Base-by-base conservation (phyloP, 2,329 filamentous ascomycete species). In the Clonostachys rhizophaga region DNA sequence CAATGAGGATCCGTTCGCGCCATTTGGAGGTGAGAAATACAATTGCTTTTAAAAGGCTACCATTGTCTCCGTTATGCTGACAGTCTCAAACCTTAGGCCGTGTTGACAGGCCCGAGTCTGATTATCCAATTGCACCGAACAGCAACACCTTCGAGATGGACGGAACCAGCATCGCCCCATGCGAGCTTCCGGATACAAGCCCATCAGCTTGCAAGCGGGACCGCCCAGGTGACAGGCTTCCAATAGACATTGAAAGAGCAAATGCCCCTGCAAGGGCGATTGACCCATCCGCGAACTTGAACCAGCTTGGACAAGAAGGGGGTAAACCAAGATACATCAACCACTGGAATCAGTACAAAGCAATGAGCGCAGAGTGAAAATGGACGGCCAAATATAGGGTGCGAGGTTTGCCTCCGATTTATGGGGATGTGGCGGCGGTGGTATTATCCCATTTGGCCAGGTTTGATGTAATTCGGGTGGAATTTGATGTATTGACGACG, bases 1-100 rank as follows among this genome's bases (percentile, higher is more conserved):
- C 24, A 37, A 34, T n/a, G 51, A 50, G 40, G 69, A 72, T 45
- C 63, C 70, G 3, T 72, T 74, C 55, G 69, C 67, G 2, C 63
- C 68, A 11, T 74, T 73, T 59, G 69, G 71, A 62, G 71, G 72
- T 74, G 55, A 56, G 61, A 50, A 36, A 44, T 36, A 10, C 33
- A 12, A 18, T 42, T 33, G 16, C 45, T 34, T 33, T 17, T 11
- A 24, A n/a, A 12, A 30, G 4, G 24, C 9, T 10, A 30, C 24
- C 24, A 30, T 30, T 9, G 24, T 10, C 8, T 30, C 24, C 24
- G 24, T 30, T 30, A 30, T 30, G 3, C 24, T 30, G 9, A 30
- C 24, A 30, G 9, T 30, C 24, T 10, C 24, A 30, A 30, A 30
- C 24, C 24, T 8, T 48, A 69, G 66, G 66, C 2, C 61, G 66